These are phyloP conservation scores for Trematosphaeria pertusa DNA, from an alignment of 2,329 filamentous ascomycete genomes.

Conservation along the genomic window DNA sequence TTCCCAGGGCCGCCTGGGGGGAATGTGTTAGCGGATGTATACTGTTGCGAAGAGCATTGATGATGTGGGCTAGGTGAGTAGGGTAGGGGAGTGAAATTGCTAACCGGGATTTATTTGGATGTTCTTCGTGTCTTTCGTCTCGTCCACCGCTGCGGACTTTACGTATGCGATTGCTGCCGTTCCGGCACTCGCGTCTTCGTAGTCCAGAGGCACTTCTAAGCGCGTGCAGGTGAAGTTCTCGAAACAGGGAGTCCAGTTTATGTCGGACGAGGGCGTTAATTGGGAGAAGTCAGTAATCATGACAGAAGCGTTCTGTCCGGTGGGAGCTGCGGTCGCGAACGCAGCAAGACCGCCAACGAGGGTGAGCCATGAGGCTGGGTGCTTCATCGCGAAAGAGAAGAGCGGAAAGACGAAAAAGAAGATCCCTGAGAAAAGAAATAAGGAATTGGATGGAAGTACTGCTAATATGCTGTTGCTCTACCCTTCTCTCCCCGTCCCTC, in stretches of 20 bases:
- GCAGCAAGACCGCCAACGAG: background rate
- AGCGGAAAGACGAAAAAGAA: background rate
- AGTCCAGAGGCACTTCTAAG: slow-evolving; percentile 15
- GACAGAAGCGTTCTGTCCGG: background rate
- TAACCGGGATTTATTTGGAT: slow-evolving; percentile 14
- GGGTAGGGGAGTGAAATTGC: background rate
- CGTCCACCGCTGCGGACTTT: background rate
- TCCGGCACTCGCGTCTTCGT: slow-evolving; percentile 2
- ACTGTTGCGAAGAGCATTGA: too few species aligned
- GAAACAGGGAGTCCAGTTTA: slow-evolving; percentile 2
- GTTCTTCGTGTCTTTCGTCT: background rate
- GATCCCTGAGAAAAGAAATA: too few species aligned
- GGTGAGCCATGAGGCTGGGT: background rate
- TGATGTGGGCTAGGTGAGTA: too few species aligned
- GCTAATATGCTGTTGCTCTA: too few species aligned
- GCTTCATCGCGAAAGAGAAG: background rate
- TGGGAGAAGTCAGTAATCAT: background rate
- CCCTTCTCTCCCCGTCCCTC: too few species aligned
- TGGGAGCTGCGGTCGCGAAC: background rate
- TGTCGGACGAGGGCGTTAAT: background rate
- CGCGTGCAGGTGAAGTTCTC: slow-evolving; percentile 8
- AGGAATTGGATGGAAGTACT: too few species aligned
- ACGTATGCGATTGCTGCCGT: slow-evolving; percentile 9
- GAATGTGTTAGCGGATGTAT: background rate
- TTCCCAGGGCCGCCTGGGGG: slow-evolving; percentile 36